A percentile compares a stretch with the other conserved stretches of the same genome.
phyloP scores from a whole-genome alignment of 495 filamentous ascomycete species.

The Alectoria sarmentosa region DNA sequence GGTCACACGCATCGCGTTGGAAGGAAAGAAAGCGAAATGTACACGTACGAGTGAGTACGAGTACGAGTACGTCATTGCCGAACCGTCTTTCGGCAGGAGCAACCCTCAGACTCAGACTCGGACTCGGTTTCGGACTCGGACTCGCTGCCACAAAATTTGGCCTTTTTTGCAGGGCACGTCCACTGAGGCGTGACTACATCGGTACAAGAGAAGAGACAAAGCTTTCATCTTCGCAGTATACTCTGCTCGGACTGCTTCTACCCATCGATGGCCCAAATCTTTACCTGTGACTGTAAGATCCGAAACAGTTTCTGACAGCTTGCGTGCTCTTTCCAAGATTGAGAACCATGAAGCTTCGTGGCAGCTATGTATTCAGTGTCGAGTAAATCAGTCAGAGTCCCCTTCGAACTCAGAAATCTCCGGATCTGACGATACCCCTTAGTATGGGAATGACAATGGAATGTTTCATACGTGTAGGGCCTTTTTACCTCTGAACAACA shows the following conservation, averaged over 20 bases:
- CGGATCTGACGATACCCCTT: conserved; percentile 15
- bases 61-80: conserved; percentile 19
- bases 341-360: not conserved
- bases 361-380: not conserved
- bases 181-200: not conserved
- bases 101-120: not conserved
- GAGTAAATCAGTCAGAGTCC: conserved; percentile 18
- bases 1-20: not conserved
- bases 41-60: not conserved
- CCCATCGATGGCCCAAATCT: not conserved
- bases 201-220: not conserved
- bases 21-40: not conserved
- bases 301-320: not conserved
- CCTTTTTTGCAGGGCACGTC: not conserved
- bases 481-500: conserved; percentile 23
- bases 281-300: not conserved
- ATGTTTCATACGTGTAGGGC: no score
- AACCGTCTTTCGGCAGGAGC: not conserved
- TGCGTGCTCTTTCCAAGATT: no score
- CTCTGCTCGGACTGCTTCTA: not conserved
- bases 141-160: not conserved
- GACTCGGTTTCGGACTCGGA: no score
- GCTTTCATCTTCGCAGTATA: not conserved
- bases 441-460: not conserved
- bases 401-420: conserved; percentile 22